A percentile compares a stretch with the other conserved stretches of the same genome.
Conservation (phyloP, 2,329 filamentous ascomycete genomes). For the Trichoderma asperellum region DNA sequence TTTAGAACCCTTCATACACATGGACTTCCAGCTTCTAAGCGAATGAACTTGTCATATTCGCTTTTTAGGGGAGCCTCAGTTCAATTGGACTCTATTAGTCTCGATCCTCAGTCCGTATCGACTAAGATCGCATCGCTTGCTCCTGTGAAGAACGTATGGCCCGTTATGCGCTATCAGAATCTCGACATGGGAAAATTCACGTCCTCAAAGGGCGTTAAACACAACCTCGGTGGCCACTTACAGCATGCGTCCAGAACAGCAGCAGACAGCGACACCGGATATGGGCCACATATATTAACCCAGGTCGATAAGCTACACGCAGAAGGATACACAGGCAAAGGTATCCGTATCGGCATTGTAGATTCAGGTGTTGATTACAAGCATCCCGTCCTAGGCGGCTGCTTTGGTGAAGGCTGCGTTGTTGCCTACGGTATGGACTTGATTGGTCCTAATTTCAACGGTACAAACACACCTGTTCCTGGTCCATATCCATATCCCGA, state of each 20-base stretch:
- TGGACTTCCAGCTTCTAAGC: conserved; percentile 35
- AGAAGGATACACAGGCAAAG: conserved; percentile 53
- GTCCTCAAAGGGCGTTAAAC: conserved; percentile 44
- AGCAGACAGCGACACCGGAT: neutral
- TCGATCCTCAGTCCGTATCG: conserved; percentile 48
- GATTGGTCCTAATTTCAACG: conserved; percentile 44
- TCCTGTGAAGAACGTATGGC: conserved; percentile 55
- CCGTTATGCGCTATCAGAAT: conserved; percentile 38
- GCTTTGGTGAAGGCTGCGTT: conserved; percentile 51
- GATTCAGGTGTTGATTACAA: conserved; percentile 56
- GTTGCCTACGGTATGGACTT: conserved; percentile 50
- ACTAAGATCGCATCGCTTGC: conserved; percentile 47
- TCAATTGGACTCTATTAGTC: conserved; percentile 51
- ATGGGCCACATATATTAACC: conserved; percentile 55
- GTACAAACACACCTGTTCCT: conserved; percentile 39
- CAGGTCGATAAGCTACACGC: conserved; percentile 58
- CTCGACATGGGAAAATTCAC: conserved; percentile 40
- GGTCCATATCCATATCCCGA: conserved; percentile 43
- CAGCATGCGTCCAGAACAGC: neutral
- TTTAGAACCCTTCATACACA: conserved; percentile 1
- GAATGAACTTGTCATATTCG: conserved; percentile 53
- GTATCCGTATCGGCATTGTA: conserved; percentile 58
- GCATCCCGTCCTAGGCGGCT: conserved; percentile 51
- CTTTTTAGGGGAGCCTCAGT: conserved; percentile 61
- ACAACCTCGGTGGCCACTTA: conserved; percentile 20